Evolutionary conservation across 208 protist species (phyloP), one percentile per base, ranked within the genome.

Genomic region (Leishmania gerbilli): DNA sequence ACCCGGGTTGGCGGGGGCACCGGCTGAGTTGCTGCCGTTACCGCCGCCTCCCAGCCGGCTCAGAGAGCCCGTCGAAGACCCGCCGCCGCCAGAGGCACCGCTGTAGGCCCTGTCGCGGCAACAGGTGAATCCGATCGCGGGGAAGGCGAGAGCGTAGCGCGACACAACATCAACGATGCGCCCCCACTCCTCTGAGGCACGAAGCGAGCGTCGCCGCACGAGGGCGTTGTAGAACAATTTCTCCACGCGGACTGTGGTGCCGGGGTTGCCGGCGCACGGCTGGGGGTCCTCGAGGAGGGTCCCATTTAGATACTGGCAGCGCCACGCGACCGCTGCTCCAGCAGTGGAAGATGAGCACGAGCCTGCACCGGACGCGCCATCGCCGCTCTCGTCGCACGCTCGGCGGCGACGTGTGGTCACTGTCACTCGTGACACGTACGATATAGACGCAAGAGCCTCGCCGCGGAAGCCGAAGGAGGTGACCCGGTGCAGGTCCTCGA

Each of bases 401-500:
- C 69, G 31, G 17, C 89, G 89, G 47, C 84, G 81, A 62, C 89
- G 87, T 19, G 95, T 96, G 13, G 88, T 94, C 27, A 96, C 89
- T 9, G 84, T 93, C 17, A 96, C 91, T n/a, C 90, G 88, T 1
- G 92, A 83, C 17, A 97, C 94, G 71, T 96, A 96, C 49, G 94
- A 97, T 49, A 98, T 79, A 27, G 94, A 95, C 19, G 94, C 92
- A 27, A 98, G 87, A 21, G 97, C 96, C 86, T 99, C 96, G 7
- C 97, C 96, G 64, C 97, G 92, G 71, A 99, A 99, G 42, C 97
- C 97, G 84, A 98, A 99, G 15, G 97, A 98, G 19, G 76, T 72
- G 76, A 99, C 90, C 62, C 37, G 71, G 31, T 88, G 81, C n/a
- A 99, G 83, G 34, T 99, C 97, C n/a, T 98, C 95, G 74, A 98